A percentile compares a stretch with the other conserved stretches of the same genome.
Evolutionary conservation across 768 basidiomycete genomes (phyloP).

Genomic region (Boletus reticuloceps): DNA sequence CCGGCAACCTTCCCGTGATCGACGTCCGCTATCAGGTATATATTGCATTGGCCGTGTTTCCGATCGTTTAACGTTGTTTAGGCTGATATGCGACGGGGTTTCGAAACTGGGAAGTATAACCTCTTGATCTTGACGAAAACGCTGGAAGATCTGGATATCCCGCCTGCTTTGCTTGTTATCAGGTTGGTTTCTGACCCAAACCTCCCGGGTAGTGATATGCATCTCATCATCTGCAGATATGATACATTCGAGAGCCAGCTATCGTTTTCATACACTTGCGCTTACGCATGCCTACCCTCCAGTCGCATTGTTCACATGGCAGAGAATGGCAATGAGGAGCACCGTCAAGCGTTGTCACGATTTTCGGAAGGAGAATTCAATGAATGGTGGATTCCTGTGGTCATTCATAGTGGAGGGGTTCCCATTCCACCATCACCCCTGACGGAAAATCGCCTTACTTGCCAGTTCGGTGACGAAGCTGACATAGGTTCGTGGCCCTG

Average conservation of each 20-base stretch:
- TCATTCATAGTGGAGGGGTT: constrained; percentile 33
- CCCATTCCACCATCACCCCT: constrained; percentile 47
- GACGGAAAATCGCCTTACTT: constrained; percentile 39
- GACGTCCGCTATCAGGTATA: constrained; percentile 35
- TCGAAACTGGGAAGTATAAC: constrained; percentile 57
- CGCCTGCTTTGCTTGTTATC: constrained; percentile 56
- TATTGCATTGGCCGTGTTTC: background rate
- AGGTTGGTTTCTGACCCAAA: constrained; percentile 40
- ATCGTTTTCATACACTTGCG: constrained; percentile 54
- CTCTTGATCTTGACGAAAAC: constrained; percentile 60
- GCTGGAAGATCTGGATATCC: constrained; percentile 58
- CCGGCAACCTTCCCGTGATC: constrained; percentile 34
- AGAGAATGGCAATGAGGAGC: constrained; percentile 54
- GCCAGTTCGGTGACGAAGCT: constrained; percentile 44
- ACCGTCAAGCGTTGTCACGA: constrained; percentile 50
- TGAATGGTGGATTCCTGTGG: constrained; percentile 51
- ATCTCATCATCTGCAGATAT: constrained; percentile 34
- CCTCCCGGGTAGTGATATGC: background rate
- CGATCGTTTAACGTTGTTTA: constrained; percentile 21
- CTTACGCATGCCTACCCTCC: constrained; percentile 43
- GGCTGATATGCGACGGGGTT: constrained; percentile 49
- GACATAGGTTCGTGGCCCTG: constrained; percentile 30
- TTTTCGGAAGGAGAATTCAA: constrained; percentile 39
- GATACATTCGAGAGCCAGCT: constrained; percentile 53
- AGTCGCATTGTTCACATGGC: constrained; percentile 63